Conservation (phyloP, 1,284 basidiomycete genomes). For the Exobasidium cylindrosporum region DNA sequence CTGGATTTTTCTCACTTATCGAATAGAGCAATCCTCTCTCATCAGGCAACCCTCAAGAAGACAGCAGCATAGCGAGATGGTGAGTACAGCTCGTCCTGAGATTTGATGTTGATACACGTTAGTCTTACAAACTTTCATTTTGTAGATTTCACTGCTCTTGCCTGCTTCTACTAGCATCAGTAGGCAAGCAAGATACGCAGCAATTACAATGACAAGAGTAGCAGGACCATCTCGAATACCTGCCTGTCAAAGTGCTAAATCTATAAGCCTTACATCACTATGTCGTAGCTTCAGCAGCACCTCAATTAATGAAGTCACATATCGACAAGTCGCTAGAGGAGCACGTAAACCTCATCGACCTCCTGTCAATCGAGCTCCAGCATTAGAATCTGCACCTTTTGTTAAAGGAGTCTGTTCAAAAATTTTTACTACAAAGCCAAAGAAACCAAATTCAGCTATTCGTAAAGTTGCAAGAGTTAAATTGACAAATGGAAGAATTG, state of each 20-base stretch:
- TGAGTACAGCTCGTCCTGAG: neutral
- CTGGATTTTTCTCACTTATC: no score
- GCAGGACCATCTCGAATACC: slow-evolving; percentile 1
- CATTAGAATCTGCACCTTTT: slow-evolving; percentile 49
- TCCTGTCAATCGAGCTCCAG: slow-evolving; percentile 55
- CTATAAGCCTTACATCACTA: neutral
- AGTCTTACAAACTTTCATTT: no score
- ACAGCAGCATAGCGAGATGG: neutral
- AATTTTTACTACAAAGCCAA: slow-evolving; percentile 67
- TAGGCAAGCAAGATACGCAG: no score
- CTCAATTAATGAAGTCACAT: slow-evolving; percentile 25
- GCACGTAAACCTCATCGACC: slow-evolving; percentile 49
- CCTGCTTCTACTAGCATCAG: neutral
- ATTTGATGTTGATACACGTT: neutral
- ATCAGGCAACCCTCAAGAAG: neutral
- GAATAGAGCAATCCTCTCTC: no score
- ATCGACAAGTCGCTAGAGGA: slow-evolving; percentile 52
- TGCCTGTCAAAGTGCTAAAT: neutral
- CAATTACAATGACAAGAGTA: no score
- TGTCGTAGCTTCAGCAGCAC: neutral
- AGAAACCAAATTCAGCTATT: slow-evolving; percentile 99
- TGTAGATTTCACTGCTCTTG: neutral
- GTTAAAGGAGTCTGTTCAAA: slow-evolving; percentile 54
- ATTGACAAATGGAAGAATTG: slow-evolving; percentile 80
- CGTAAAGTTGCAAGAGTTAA: slow-evolving; percentile 95